phyloP scores from a whole-genome alignment of 2,329 filamentous ascomycete genomes.

The Raffaelea ambrosiae region DNA sequence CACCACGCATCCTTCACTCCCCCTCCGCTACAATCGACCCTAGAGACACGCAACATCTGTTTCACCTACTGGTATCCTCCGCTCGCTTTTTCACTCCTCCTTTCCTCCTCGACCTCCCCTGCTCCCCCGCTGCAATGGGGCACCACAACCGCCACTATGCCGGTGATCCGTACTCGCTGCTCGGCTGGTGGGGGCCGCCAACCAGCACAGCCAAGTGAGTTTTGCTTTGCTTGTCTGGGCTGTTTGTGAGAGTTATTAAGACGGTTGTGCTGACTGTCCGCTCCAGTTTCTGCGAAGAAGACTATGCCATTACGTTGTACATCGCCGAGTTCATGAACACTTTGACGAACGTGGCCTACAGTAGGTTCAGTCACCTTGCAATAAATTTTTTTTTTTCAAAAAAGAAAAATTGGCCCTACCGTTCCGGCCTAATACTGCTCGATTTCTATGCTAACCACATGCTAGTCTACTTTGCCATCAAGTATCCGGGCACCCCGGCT shows the following conservation, averaged over 20 bases:
- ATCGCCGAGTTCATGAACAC: slow-evolving; percentile 46
- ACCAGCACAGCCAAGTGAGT: slow-evolving; percentile 23
- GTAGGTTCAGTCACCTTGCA: too few relatives aligned
- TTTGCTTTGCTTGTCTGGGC: too few relatives aligned
- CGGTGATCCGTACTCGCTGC: slow-evolving; percentile 16
- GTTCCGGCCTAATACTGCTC: background rate
- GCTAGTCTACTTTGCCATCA: slow-evolving; percentile 32
- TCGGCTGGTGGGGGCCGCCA: slow-evolving; percentile 20
- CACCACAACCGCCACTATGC: slow-evolving; percentile 19
- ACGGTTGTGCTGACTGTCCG: background rate
- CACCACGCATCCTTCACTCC: too few relatives aligned
- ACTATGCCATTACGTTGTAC: slow-evolving; percentile 43
- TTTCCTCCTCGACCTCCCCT: background rate
- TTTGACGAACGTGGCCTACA: slow-evolving; percentile 39
- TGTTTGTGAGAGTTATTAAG: background rate
- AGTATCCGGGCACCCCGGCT: slow-evolving; percentile 24
- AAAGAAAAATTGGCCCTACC: too few relatives aligned
- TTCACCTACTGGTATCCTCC: too few relatives aligned
- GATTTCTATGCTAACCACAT: background rate
- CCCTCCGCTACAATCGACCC: too few relatives aligned
- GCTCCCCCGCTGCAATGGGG: slow-evolving; percentile 13
- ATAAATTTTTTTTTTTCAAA: too few relatives aligned
- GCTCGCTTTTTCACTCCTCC: background rate
- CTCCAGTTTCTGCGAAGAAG: slow-evolving; percentile 33
- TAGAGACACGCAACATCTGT: too few relatives aligned